Base-by-base conservation (phyloP, 2,329 filamentous ascomycete genomes). In the Diplodia mutila region DNA sequence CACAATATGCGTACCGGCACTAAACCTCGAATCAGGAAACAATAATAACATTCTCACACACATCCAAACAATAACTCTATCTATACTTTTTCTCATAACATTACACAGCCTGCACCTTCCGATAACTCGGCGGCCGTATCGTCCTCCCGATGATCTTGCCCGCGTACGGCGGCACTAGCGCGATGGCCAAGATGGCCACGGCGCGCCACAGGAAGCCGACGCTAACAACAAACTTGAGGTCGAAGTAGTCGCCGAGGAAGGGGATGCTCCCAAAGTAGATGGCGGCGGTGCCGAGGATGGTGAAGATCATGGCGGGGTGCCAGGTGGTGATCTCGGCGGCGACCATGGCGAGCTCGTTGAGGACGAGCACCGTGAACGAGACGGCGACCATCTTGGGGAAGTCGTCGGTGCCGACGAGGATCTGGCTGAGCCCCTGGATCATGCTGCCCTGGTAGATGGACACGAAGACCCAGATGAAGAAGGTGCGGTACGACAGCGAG, bases 281-380 rank as follows among this genome's bases (percentile, higher is more conserved):
- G 32, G 90, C 77, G 53, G 91, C 90, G 0, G 95, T 99, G 16
- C 92, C 94, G 6, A 97, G 75, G 69, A 98, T 91, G 71, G 86
- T 90, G 63, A 92, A 82, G 66, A 97, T 90, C 94, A 98, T 98
- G 70, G 94, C 85, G 48, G 91, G 91, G 79, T 98, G 95, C 95
- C 95, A 99, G 0, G 95, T 99, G 3, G 93, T 97, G 73, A 99
- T 92, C 77, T 97, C 92, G 68, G 97, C 92, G 3, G 94, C 94
- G 2, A 98, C 95, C 96, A 99, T 99, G 73, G 96, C 87, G 69
- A 99, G 86, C 78, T 99, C 95, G 78, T 98, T 99, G 69, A 98
- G 83, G 5, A 99, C 89, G 2, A 99, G 87, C 0, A 93, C 93
- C 0, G 94, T 96, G 77, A 97, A 99, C 68, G 90, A 93, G 54